Evolutionary conservation across 805 yeast species (phyloP).

Genomic region (Yamadazyma insecticola): DNA sequence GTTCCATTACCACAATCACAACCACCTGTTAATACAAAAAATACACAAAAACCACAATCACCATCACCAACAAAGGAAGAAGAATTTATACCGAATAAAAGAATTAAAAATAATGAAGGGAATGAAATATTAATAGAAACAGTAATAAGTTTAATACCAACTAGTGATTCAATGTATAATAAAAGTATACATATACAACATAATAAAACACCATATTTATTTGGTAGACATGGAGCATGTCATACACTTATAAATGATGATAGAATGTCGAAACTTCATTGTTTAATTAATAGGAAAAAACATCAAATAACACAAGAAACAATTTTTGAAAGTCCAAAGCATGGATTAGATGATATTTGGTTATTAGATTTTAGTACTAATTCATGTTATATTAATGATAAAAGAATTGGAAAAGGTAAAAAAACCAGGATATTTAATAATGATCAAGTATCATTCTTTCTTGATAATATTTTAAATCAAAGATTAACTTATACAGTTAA

Average conservation of each 20-base stretch:
- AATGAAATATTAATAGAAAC: slow-evolving; percentile 47
- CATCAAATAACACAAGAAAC: slow-evolving; percentile 50
- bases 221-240: slow-evolving; percentile 69
- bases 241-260: slow-evolving; percentile 63
- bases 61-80: slow-evolving; percentile 4
- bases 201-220: slow-evolving; percentile 58
- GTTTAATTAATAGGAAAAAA: slow-evolving; percentile 59
- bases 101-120: slow-evolving; percentile 1
- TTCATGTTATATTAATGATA: slow-evolving; percentile 66
- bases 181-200: slow-evolving; percentile 58
- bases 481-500: slow-evolving; percentile 50
- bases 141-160: slow-evolving; percentile 56
- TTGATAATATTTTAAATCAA: slow-evolving; percentile 51
- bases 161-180: slow-evolving; percentile 40
- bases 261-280: slow-evolving; percentile 81
- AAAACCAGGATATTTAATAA: slow-evolving; percentile 60
- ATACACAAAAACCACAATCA: slow-evolving; percentile 5
- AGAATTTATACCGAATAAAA: too few species aligned
- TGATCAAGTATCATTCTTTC: slow-evolving; percentile 62
- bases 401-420: slow-evolving; percentile 54
- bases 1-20: slow-evolving; percentile 41
- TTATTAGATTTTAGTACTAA: slow-evolving; percentile 75
- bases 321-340: slow-evolving; percentile 67
- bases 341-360: slow-evolving; percentile 73
- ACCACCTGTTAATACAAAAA: slow-evolving; percentile 14